Evolutionary conservation across 225 moss, liverwort and hornwort genomes (phyloP).

Genomic region (Marchantia paleacea): DNA sequence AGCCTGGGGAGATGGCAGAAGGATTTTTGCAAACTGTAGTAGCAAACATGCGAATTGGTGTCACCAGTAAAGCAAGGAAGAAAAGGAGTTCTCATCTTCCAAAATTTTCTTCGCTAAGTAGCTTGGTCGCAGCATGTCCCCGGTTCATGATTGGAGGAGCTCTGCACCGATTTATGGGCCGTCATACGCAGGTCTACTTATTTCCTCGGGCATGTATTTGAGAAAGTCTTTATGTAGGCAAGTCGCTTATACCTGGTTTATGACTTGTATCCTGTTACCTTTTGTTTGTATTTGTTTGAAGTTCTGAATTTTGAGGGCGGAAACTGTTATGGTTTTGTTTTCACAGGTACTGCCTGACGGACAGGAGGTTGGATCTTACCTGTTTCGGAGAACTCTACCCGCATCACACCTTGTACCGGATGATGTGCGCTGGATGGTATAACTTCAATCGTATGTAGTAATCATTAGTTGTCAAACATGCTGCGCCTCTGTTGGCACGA

Average conservation of each 20-base stretch:
- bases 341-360: conserved; percentile 91
- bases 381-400: conserved; percentile 86
- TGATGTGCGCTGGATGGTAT: conserved; percentile 96
- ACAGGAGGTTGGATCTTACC: conserved; percentile 93
- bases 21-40: conserved; percentile 80
- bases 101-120: conserved; percentile 60
- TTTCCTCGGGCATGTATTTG: not conserved
- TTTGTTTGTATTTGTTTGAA: not conserved
- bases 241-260: not conserved
- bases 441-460: not conserved
- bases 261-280: too few relatives aligned
- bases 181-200: conserved; percentile 86
- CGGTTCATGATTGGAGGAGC: conserved; percentile 74
- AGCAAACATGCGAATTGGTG: conserved; percentile 63
- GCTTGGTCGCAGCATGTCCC: conserved; percentile 75
- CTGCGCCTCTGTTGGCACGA: not conserved
- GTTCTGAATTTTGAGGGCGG: not conserved
- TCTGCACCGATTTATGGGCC: conserved; percentile 95
- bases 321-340: not conserved
- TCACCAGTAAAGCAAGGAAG: conserved; percentile 42
- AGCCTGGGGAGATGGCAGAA: conserved; percentile 92
- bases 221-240: not conserved
- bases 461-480: not conserved
- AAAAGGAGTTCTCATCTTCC: conserved; percentile 51
- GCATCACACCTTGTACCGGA: conserved; percentile 78